Evolutionary conservation across 805 yeast genomes (phyloP), one percentile per base, ranked within the genome.

Genomic region (Saturnispora dispora): DNA sequence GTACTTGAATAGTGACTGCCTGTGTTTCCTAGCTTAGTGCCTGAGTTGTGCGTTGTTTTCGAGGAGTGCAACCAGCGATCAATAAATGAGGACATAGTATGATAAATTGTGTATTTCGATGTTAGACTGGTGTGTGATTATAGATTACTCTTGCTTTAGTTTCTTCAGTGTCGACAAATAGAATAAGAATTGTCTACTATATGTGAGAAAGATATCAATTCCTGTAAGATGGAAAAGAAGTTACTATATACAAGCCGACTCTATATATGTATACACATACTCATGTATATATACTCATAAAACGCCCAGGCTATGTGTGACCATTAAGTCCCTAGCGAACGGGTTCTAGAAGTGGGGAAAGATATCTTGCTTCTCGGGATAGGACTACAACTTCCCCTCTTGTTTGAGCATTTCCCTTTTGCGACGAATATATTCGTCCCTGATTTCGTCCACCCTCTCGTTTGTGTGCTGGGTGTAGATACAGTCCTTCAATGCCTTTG

Each of bases 361-460:
- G 28, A 25, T 25, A 25, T 13, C 33, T 13, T 9, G 45, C 28
- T 25, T 25, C 2, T 25, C 28, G 32, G 47, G 28, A 18, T 15
- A 18, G 47, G 27, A 13, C 17, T 9, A 33, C 18, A 30, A 15
- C 20, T 48, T 48, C 23, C 47, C 51, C 47, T 42, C 37, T 8
- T 27, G 28, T 20, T 48, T 33, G 28, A 48, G 47, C 27, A 48
- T 17, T 3, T 42, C 51, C 33, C 30, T 15, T 41, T 85, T 87
- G 57, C 79, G 80, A 50, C 74, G 66, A 39, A 88, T 81, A 54
- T 80, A 71, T 47, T 76, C 67, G 58, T 83, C 88, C 57, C 88
- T 72, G 62, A 86, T 87, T 44, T 70, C 72, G 63, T 88, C 95
- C 52, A 85, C 74, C 57, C 75, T 83, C 57, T 81, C 78, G 55